Conservation (phyloP, 2,329 filamentous ascomycete genomes). For the Colletotrichum salicis region DNA sequence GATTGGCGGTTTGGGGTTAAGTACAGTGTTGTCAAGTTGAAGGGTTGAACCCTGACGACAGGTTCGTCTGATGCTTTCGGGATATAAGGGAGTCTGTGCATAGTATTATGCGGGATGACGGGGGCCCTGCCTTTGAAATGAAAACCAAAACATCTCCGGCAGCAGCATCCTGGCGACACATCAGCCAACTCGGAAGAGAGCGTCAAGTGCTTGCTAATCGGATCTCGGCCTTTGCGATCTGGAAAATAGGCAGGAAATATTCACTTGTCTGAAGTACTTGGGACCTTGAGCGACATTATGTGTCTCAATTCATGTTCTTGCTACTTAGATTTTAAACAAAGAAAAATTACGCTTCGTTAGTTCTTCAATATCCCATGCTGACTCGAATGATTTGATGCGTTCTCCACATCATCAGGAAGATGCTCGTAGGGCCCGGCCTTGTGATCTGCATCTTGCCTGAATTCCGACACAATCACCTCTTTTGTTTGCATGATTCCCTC, state of each 20-base stretch:
- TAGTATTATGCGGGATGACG: background rate
- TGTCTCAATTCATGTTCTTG: background rate
- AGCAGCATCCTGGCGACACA: background rate
- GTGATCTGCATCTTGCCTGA: conserved; percentile 24
- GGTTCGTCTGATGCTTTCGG: background rate
- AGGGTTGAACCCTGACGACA: background rate
- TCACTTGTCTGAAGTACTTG: background rate
- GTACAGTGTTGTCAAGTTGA: background rate
- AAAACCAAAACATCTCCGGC: background rate
- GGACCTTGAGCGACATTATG: background rate
- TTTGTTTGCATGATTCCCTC: conserved; percentile 34
- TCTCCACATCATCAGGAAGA: conserved; percentile 28
- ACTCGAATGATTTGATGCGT: conserved; percentile 20
- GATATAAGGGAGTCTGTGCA: background rate
- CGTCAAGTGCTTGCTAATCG: background rate
- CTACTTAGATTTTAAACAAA: background rate
- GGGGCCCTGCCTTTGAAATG: background rate
- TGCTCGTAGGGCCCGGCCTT: conserved; percentile 22
- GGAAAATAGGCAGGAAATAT: background rate
- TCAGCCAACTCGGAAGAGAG: background rate
- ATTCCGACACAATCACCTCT: conserved; percentile 32
- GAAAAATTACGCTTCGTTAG: background rate
- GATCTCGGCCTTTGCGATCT: background rate
- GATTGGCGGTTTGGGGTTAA: background rate
- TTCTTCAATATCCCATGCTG: conserved; percentile 24